Evolutionary conservation across 257 asterid species (phyloP).

Genomic region (Sherardia arvensis): DNA sequence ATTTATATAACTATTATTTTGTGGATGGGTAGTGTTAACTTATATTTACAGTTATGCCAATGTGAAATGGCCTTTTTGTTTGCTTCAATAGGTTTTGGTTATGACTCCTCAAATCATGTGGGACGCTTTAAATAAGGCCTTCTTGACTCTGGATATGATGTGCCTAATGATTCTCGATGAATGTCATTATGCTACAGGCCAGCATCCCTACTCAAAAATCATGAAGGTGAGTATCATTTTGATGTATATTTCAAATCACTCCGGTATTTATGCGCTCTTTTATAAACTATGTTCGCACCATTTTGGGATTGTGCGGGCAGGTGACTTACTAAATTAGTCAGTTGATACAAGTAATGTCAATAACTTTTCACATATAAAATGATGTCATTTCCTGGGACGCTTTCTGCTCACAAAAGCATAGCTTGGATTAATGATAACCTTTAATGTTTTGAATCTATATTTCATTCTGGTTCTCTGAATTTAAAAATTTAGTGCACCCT

Average conservation of each 20-base stretch:
- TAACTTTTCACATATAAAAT: not conserved
- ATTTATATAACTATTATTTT: not conserved
- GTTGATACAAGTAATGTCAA: not conserved
- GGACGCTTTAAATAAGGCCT: slow-evolving; percentile 63
- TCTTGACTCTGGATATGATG: slow-evolving; percentile 36
- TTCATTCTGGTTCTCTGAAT: not conserved
- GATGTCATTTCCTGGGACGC: not conserved
- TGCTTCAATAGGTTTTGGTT: slow-evolving; percentile 50
- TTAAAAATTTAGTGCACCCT: too few relatives aligned
- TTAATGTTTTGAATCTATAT: not conserved
- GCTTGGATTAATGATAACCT: not conserved
- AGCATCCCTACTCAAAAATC: slow-evolving; percentile 73
- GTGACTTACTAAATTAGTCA: not conserved
- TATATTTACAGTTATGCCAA: too few relatives aligned
- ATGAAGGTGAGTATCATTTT: slow-evolving; percentile 53
- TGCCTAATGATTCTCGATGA: slow-evolving; percentile 68
- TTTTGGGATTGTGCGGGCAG: not conserved
- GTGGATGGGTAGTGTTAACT: not conserved
- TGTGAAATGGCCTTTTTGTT: slow-evolving; percentile 1
- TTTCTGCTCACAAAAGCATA: not conserved
- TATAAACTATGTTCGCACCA: not conserved
- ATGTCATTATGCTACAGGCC: slow-evolving; percentile 74
- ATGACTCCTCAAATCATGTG: slow-evolving; percentile 89
- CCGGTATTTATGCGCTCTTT: slow-evolving; percentile 1
- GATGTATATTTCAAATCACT: slow-evolving; percentile 6